These are phyloP conservation scores for Exserohilum rostratum DNA, from an alignment of 2,329 filamentous ascomycete species.

Conservation along the genomic window DNA sequence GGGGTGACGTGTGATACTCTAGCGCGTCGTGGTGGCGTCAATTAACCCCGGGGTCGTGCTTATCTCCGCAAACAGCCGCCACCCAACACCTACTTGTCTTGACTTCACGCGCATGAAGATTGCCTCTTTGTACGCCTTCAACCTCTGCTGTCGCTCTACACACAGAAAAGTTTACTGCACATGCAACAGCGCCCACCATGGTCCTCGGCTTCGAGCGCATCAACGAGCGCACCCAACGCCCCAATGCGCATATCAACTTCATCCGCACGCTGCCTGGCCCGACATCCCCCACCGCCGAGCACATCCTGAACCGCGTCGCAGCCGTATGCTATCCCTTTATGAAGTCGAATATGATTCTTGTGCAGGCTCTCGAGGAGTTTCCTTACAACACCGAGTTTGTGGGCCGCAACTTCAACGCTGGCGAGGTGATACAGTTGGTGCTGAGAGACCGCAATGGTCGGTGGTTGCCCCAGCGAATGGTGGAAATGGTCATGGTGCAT, in stretches of 20 bases:
- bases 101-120: background rate
- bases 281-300: constrained; percentile 35
- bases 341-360: constrained; percentile 53
- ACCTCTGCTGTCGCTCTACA: background rate
- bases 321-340: constrained; percentile 75
- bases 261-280: constrained; percentile 77
- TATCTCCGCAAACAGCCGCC: constrained; percentile 8
- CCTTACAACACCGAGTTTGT: constrained; percentile 82
- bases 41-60: constrained; percentile 1
- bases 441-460: constrained; percentile 67
- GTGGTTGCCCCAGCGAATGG: constrained; percentile 83
- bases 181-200: constrained; percentile 58
- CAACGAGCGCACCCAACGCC: constrained; percentile 75
- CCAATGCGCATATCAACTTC: constrained; percentile 81
- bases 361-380: constrained; percentile 74
- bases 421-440: constrained; percentile 85
- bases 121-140: background rate
- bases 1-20: background rate
- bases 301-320: constrained; percentile 48
- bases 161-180: background rate
- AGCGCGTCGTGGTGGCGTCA: constrained; percentile 4
- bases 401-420: constrained; percentile 88
- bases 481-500: constrained; percentile 96
- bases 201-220: constrained; percentile 78
- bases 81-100: background rate